A percentile compares a stretch with the other conserved stretches of the same genome.
phyloP scores from a whole-genome alignment of 1,284 basidiomycete genomes.

The Apiotrichum sp. region DNA sequence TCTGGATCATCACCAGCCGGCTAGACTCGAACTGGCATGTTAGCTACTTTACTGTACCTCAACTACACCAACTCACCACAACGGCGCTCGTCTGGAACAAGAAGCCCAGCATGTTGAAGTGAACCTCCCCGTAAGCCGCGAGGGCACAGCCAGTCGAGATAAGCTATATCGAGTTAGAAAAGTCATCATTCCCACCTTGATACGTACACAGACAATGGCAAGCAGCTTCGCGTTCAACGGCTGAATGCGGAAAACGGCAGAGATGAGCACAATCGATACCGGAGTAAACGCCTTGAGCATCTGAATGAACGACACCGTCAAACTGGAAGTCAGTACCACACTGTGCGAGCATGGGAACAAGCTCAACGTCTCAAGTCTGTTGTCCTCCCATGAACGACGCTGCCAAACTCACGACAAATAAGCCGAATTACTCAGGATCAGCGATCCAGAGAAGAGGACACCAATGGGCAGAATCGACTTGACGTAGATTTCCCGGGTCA shows the following conservation, averaged over 20 bases:
- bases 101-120: conserved; percentile 82
- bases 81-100: conserved; percentile 72
- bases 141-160: conserved; percentile 85
- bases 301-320: conserved; percentile 93
- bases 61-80: conserved; percentile 35
- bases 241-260: conserved; percentile 77
- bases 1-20: conserved; percentile 88
- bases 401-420: conserved; percentile 56
- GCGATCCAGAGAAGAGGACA: conserved; percentile 80
- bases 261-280: conserved; percentile 88
- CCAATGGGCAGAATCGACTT: conserved; percentile 90
- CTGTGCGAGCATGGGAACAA: too few relatives aligned
- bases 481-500: conserved; percentile 73
- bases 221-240: conserved; percentile 72
- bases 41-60: not conserved
- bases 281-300: conserved; percentile 98
- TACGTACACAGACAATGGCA: conserved; percentile 61
- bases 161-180: conserved; percentile 51
- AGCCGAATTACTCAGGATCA: conserved; percentile 90
- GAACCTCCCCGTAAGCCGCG: conserved; percentile 68
- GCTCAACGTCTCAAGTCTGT: too few relatives aligned
- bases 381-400: not conserved
- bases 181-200: not conserved
- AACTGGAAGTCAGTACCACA: conserved; percentile 48
- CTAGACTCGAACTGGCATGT: conserved; percentile 39